Conservation (phyloP, 2,329 filamentous ascomycete genomes). For the Colletotrichum gloeosporioides region DNA sequence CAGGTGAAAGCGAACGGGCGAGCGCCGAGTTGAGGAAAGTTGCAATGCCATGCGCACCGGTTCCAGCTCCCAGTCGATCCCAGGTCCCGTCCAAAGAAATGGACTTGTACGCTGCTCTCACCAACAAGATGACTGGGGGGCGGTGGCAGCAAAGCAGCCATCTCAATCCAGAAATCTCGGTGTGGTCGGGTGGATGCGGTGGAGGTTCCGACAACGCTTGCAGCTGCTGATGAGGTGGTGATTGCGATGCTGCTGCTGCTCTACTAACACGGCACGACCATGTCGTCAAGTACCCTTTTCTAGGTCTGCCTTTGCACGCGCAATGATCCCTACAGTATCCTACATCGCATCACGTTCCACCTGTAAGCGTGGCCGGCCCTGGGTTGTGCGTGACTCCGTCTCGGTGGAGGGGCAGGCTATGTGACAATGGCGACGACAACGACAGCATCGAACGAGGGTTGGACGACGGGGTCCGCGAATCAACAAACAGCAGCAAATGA, state of each 20-base stretch:
- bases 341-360: not conserved
- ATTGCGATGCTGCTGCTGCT: not conserved
- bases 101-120: not conserved
- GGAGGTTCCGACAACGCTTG: not conserved
- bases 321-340: not conserved
- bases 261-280: not conserved
- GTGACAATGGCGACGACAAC: not conserved
- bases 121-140: not conserved
- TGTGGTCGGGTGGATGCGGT: not conserved
- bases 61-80: not conserved
- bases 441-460: not conserved
- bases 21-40: not conserved
- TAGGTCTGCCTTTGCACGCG: not conserved
- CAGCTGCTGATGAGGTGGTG: not conserved
- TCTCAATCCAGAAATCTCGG: not conserved
- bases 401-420: constrained; percentile 1
- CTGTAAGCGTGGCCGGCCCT: constrained; percentile 1
- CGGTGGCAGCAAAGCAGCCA: not conserved
- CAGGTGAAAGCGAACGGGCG: not conserved
- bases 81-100: not conserved
- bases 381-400: not conserved
- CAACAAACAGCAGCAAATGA: not conserved
- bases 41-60: constrained; percentile 3
- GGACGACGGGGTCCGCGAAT: not conserved
- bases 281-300: not conserved